These are phyloP conservation scores for Acanthamoeba lenticulata DNA, from an alignment of 208 protist species.

Conservation along the genomic window DNA sequence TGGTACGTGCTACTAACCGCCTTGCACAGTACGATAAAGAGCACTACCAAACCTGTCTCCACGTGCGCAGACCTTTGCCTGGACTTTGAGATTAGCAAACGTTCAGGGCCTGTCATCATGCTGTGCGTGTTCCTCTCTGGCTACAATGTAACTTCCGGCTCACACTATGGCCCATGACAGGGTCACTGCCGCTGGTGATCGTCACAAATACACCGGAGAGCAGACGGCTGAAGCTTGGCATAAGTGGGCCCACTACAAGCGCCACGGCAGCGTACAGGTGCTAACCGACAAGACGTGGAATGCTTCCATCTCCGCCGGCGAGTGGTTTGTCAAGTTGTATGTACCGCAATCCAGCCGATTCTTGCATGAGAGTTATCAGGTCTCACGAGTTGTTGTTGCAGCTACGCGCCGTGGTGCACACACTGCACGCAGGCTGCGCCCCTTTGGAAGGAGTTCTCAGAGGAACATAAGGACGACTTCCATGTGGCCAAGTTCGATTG, in stretches of 20 bases:
- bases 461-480: slow-evolving; percentile 24
- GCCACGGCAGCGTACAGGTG: background rate
- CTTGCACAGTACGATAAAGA: background rate
- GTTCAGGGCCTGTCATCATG: background rate
- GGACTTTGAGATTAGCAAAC: slow-evolving; percentile 2
- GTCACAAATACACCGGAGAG: background rate
- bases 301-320: background rate
- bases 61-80: background rate
- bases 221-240: background rate
- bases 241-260: background rate
- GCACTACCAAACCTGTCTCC: no score
- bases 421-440: slow-evolving; percentile 70
- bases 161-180: no score
- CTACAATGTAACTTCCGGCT: no score
- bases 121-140: background rate
- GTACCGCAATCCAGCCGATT: no score
- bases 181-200: background rate
- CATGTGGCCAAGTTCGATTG: slow-evolving; percentile 75
- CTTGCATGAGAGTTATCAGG: background rate
- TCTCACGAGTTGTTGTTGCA: background rate
- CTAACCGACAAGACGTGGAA: background rate
- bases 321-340: slow-evolving; percentile 40
- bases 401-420: slow-evolving; percentile 66
- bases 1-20: background rate
- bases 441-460: slow-evolving; percentile 55